Evolutionary conservation across 208 protist species (phyloP).

Genomic region (Spongospora subterranea): DNA sequence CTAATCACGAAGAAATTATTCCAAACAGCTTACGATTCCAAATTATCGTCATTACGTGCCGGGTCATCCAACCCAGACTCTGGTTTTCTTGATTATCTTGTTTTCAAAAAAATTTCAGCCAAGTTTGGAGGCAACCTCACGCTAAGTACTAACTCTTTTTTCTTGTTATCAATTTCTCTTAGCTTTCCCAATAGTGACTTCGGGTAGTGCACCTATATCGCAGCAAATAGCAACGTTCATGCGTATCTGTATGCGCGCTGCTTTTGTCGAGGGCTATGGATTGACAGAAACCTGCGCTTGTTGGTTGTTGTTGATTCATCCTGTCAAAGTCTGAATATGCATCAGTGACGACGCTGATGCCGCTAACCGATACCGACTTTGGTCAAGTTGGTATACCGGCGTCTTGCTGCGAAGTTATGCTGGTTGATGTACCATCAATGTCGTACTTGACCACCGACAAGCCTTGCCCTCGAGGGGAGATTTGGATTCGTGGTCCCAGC

Average conservation of each 20-base stretch:
- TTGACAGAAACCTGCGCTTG: conserved; percentile 61
- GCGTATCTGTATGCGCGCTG: not conserved
- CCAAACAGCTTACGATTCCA: conserved; percentile 37
- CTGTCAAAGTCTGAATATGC: not conserved
- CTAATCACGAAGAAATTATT: not conserved
- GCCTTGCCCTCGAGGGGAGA: conserved; percentile 24
- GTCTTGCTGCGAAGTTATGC: conserved; percentile 44
- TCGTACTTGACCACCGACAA: conserved; percentile 34
- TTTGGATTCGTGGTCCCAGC: conserved; percentile 41
- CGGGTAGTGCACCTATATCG: conserved; percentile 31
- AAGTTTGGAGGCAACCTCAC: conserved; percentile 38
- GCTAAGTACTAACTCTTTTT: not conserved
- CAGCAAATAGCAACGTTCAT: not conserved
- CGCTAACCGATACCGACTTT: not conserved
- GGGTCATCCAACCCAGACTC: not conserved
- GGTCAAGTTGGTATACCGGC: conserved; percentile 33
- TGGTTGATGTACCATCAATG: conserved; percentile 44
- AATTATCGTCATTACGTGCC: not conserved
- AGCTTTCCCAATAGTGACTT: not conserved
- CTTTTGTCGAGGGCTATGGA: conserved; percentile 60
- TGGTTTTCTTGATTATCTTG: conserved; percentile 9
- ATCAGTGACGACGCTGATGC: conserved; percentile 40
- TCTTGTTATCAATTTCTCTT: too few relatives aligned
- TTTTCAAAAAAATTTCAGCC: conserved; percentile 21
- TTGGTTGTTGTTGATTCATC: not conserved